A percentile compares a stretch with the other conserved stretches of the same genome.
Conservation (phyloP, 371 early-diverging fungal species). For the Circinella minor region DNA sequence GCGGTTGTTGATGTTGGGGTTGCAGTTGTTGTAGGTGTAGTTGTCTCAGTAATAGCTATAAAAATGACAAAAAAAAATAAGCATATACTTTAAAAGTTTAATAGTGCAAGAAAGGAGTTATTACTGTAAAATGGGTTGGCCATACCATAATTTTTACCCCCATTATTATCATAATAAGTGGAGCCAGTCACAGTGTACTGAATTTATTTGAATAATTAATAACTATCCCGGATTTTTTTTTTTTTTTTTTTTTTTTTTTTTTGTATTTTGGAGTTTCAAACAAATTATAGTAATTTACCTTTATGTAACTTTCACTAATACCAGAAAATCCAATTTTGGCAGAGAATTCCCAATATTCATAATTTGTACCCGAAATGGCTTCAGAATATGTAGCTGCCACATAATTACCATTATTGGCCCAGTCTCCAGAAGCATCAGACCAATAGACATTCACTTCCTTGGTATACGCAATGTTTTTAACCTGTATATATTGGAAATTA, state of each 20-base stretch:
- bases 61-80: background rate
- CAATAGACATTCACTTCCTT: slow-evolving; percentile 41
- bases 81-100: background rate
- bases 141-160: slow-evolving; percentile 26
- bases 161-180: slow-evolving; percentile 48
- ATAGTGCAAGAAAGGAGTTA: background rate
- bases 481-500: slow-evolving; percentile 15
- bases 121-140: background rate
- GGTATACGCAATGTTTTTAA: slow-evolving; percentile 43
- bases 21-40: slow-evolving; percentile 25
- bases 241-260: too few relatives aligned
- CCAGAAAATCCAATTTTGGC: slow-evolving; percentile 29
- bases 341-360: slow-evolving; percentile 46
- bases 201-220: background rate
- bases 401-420: slow-evolving; percentile 28
- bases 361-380: slow-evolving; percentile 32
- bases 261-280: too few relatives aligned
- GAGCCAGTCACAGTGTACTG: slow-evolving; percentile 40
- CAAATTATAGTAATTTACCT: background rate
- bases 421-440: slow-evolving; percentile 32
- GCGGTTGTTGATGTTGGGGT: slow-evolving; percentile 17
- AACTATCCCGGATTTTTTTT: too few relatives aligned
- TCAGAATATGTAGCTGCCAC: slow-evolving; percentile 27
- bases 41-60: slow-evolving; percentile 16
- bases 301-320: slow-evolving; percentile 28